Percentiles rank a stretch among this genome's conserved stretches.
Evolutionary conservation across 371 early-diverging fungal genomes (phyloP).

Genomic region (Gilbertella persicaria): DNA sequence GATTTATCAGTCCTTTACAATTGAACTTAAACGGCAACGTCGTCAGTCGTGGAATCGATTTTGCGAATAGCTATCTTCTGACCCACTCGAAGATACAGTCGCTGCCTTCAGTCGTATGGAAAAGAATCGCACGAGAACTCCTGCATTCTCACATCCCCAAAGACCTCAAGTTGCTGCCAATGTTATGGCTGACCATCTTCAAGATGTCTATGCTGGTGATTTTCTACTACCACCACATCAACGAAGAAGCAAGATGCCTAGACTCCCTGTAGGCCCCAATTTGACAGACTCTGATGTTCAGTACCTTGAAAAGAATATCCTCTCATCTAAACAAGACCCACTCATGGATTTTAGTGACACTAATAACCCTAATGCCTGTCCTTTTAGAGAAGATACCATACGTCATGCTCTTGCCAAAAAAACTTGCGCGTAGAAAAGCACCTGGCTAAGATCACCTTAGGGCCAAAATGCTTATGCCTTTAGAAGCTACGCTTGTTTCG

Average conservation of each 20-base stretch:
- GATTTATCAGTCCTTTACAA: no score
- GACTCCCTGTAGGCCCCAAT: not conserved
- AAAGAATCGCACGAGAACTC: no score
- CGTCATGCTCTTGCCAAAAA: not conserved
- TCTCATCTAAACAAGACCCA: no score
- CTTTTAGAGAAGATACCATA: not conserved
- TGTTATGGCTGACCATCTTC: slow-evolving; percentile 4
- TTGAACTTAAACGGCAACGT: no score
- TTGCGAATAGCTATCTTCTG: no score
- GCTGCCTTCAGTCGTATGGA: no score
- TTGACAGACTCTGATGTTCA: not conserved
- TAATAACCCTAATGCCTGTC: not conserved
- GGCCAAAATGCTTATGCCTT: slow-evolving; percentile 25
- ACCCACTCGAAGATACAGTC: no score
- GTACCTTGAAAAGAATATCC: no score
- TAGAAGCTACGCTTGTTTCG: not conserved
- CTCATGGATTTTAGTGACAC: no score
- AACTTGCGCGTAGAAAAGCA: slow-evolving; percentile 16
- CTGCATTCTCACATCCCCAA: no score
- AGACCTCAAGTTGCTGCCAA: slow-evolving; percentile 1
- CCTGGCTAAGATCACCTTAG: slow-evolving; percentile 25
- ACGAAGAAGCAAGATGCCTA: not conserved
- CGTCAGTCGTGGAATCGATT: no score
- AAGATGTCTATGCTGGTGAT: not conserved
- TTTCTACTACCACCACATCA: not conserved